Base-by-base conservation (phyloP, 2,329 filamentous ascomycete species). In the Fusarium graminum region DNA sequence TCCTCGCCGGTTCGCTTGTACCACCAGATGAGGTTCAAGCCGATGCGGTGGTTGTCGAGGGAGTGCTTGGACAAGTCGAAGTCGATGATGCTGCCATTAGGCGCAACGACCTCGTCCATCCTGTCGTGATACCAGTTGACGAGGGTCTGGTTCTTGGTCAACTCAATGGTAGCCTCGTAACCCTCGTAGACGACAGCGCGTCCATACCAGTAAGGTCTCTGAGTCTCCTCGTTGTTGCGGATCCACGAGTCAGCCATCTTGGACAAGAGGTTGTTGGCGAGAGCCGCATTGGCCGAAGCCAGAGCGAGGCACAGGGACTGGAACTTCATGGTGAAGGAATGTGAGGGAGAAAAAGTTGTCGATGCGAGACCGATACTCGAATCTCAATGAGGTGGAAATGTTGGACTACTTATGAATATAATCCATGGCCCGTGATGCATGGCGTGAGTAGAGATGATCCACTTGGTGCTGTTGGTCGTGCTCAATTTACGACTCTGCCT, bases 21-120 rank as follows among this genome's bases (percentile, higher is more conserved):
- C 76, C 84, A 80, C 64, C 78, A 83, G 2, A 87, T 76, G 36
- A 85, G 75, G 68, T 83, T 84, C 65, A 83, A 80, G 9, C 84
- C 85, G 30, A 86, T 78, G 7, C 85, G 82, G 60, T 86, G 80
- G 58, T 86, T 81, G 60, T 85, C 82, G 1, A 85, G 77, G 4
- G 82, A 84, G 75, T 86, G 83, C 68, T 79, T 81, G 4, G 74
- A 74, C 14, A 79, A 73, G 52, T 83, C 77, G 77, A 83, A 87
- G 17, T 77, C 76, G 14, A 74, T 73, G 55, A 86, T 75, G 6
- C 79, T 81, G 13, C 85, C 85, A 30, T 74, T 59, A 3, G 34
- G 16, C 4, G 75, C 68, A 2, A 77, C 68, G 4, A 87, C 80
- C 1, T 77, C 75, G 47, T 84, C 82, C 36, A 86, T 78, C 50